Evolutionary conservation across 78 protist genomes (phyloP), one percentile per base, ranked within the genome.

Genomic region (Cavenderia fasciculata): DNA sequence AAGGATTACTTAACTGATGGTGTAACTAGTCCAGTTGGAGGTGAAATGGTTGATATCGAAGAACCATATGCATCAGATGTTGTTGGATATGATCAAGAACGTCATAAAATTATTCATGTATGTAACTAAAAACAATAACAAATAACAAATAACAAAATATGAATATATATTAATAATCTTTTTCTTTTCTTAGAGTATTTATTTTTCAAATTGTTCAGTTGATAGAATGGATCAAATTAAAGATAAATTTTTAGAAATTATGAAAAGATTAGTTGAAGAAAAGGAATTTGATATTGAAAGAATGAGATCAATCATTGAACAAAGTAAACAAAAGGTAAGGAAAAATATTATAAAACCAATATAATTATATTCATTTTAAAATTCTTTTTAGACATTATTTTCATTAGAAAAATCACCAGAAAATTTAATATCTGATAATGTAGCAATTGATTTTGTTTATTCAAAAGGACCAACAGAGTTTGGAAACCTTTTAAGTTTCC

Each of bases 21-120:
- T 14, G 7, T 56, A 33, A 38, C 73, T 33, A 52, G 77, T 52
- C 88, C 88, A 34, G 23, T 79, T 23, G 31, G 31, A 1, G 47
- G 51, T 40, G n/a, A 70, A 31, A 79, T 79, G 88, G 52, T 79
- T 40, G 88, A 79, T 40, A 52, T 68, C 27, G 76, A 79, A 40
- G 76, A 79, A 11, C 62, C 88, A 23, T 79, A 66, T 66, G 88
- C 75, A 2, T 18, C 76, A n/a, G 38, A 29, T 43, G 36, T n/a
- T 34, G 14, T 2, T 52, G 7, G 21, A 36, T 27, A 27, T 12
- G 5, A 34, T 18, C 59, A 31, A 14, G 54, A 59, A 36, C 12
- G 8, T 11, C 38, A 11, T 14, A 62, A 12, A 31, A 29, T 8
- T 5, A 5, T 54, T 54, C 5, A n/a, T 12, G 61, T 54, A 54